Base-by-base conservation (phyloP, 257 asterid species). In the Pogostemon cablin region DNA sequence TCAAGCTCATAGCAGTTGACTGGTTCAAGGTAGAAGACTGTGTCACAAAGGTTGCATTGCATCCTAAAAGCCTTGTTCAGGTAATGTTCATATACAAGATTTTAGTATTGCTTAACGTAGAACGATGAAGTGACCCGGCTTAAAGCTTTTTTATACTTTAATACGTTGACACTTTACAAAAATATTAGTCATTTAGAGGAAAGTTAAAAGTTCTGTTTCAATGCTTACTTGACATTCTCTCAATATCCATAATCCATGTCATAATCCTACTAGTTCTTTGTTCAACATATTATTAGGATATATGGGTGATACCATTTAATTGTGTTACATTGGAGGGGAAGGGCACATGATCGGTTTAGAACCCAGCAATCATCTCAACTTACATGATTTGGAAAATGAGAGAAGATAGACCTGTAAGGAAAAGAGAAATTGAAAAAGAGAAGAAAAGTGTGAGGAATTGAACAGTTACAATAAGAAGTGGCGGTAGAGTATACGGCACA, bases 1-100 rank as follows among this genome's bases (percentile, higher is more conserved):
- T 95, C 73, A 91, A 86, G 88, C 97, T 95, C 77, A 71, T 95
- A 47, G 97, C 97, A 41, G 98, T 95, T 79, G 99, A 95, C 84
- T 95, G 99, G 99, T 91, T 87, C 83, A 91, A 90, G 79, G 89
- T 88, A 67, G 98, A 91, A 54, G 78, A 83, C 41, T 69, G 86
- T 72, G 73, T 74, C 50, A 69, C 90, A 56, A 83, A 86, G 64
- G 82, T 91, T 71, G 97, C 99, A 37, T 81, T 91, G 79, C 92
- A 91, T 86, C 95, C 96, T 52, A 85, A 87, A 74, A 83, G 83
- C 83, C 86, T 95, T 71, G 91, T 85, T 62, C 98, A 91, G 99
- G 99, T 95, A 77, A 82, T 64, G 62, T 46, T 25, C 43, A 50
- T 32, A 42, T 67, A 42, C 67, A 25, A 58, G 57, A 7, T 10